Evolutionary conservation across 2,329 filamentous ascomycete species (phyloP).

Genomic region (Biscogniauxia marginata): DNA sequence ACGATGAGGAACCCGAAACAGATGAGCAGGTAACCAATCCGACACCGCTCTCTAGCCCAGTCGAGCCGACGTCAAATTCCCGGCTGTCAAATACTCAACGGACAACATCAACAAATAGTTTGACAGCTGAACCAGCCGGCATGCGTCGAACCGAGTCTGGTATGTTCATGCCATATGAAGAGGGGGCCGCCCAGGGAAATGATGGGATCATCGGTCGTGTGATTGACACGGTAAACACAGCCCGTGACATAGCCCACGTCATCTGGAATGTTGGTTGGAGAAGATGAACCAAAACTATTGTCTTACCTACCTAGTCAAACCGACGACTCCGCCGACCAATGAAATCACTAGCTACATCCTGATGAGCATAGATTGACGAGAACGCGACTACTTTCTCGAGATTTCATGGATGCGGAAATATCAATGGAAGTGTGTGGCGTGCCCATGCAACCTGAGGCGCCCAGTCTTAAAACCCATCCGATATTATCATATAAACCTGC

Average conservation of each 20-base stretch:
- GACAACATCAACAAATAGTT: constrained; percentile 47
- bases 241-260: constrained; percentile 68
- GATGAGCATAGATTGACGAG: not conserved
- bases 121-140: constrained; percentile 54
- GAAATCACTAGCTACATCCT: not conserved
- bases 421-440: not conserved
- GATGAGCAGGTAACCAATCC: constrained; percentile 48
- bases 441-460: not conserved
- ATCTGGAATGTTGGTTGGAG: constrained; percentile 71
- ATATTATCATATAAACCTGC: not conserved
- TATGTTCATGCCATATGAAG: constrained; percentile 88
- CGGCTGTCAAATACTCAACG: constrained; percentile 41
- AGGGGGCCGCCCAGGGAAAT: constrained; percentile 61
- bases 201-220: constrained; percentile 73
- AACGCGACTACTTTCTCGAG: not conserved
- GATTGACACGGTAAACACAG: constrained; percentile 76
- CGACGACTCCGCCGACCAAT: not conserved
- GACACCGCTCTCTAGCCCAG: constrained; percentile 28
- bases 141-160: constrained; percentile 80
- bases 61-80: constrained; percentile 14
- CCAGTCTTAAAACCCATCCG: not conserved
- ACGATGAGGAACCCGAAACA: constrained; percentile 54
- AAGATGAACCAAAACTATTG: constrained; percentile 41
- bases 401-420: not conserved
- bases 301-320: not conserved